Conservation (phyloP, 2,329 filamentous ascomycete genomes). For the Xylaria sp. region DNA sequence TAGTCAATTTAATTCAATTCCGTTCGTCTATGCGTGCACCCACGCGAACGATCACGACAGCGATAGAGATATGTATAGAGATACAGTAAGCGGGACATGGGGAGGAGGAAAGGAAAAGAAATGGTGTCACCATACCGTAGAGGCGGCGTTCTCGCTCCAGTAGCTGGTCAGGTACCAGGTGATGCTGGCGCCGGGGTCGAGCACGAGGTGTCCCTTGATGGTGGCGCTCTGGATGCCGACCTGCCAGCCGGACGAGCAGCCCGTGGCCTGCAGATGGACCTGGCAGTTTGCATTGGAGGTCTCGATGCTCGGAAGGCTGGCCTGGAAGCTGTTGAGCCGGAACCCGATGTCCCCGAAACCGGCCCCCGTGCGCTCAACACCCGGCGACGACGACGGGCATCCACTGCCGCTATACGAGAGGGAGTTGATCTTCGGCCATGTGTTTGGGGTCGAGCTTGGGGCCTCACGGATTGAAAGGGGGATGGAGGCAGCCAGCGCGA, state of each 20-base stretch:
- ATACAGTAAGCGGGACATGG: background rate
- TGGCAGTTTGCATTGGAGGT: constrained; percentile 45
- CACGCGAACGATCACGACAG: background rate
- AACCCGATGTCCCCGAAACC: constrained; percentile 40
- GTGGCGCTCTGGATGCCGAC: constrained; percentile 43
- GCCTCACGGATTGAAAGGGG: constrained; percentile 27
- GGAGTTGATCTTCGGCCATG: constrained; percentile 40
- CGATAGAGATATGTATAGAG: background rate
- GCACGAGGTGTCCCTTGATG: constrained; percentile 42
- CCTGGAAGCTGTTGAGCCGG: constrained; percentile 39
- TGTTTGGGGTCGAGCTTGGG: constrained; percentile 32
- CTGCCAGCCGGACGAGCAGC: constrained; percentile 46
- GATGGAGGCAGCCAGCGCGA: constrained; percentile 26
- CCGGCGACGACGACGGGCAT: constrained; percentile 43
- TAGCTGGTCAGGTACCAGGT: constrained; percentile 45
- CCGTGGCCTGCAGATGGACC: constrained; percentile 43
- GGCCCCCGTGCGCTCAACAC: constrained; percentile 40
- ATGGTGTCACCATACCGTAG: constrained; percentile 38
- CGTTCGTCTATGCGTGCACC: background rate
- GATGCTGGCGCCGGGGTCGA: constrained; percentile 42
- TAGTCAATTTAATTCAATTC: background rate
- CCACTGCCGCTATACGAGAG: constrained; percentile 47
- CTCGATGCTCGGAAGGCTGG: constrained; percentile 29
- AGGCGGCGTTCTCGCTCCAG: constrained; percentile 45
- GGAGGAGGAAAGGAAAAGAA: background rate